Evolutionary conservation across 2,329 filamentous ascomycete species (phyloP).

Genomic region (Calonectria pauciramosa): DNA sequence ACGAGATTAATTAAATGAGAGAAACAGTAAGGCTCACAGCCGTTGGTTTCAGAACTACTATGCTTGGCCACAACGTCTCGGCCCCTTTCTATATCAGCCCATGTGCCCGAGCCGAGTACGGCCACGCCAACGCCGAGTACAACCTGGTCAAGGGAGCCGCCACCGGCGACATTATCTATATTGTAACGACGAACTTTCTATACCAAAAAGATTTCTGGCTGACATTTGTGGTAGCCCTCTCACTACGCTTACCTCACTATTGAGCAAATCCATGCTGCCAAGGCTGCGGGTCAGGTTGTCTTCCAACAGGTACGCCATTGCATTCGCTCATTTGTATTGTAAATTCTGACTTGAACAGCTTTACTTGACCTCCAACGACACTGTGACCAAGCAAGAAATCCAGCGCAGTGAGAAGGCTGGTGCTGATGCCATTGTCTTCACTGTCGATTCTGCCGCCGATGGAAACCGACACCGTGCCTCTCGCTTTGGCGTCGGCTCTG

Average conservation of each 20-base stretch:
- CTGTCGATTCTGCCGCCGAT: slow-evolving; percentile 56
- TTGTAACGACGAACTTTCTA: too few species aligned
- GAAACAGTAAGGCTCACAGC: background rate
- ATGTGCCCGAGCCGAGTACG: slow-evolving; percentile 60
- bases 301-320: slow-evolving; percentile 52
- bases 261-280: slow-evolving; percentile 54
- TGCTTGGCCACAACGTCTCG: slow-evolving; percentile 67
- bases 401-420: slow-evolving; percentile 50
- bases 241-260: slow-evolving; percentile 51
- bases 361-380: slow-evolving; percentile 50
- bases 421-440: slow-evolving; percentile 54
- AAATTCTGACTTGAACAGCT: slow-evolving; percentile 30
- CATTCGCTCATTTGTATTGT: background rate
- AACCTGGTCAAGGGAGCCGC: slow-evolving; percentile 65
- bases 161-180: slow-evolving; percentile 64
- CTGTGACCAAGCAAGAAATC: slow-evolving; percentile 49
- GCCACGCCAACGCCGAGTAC: slow-evolving; percentile 60
- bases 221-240: slow-evolving; percentile 45
- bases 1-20: background rate
- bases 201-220: background rate
- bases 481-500: slow-evolving; percentile 55
- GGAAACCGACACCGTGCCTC: slow-evolving; percentile 57
- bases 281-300: slow-evolving; percentile 52
- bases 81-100: slow-evolving; percentile 69
- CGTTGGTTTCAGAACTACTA: slow-evolving; percentile 55